Conservation (phyloP, 2,329 filamentous ascomycete genomes). For the Acarospora socialis region DNA sequence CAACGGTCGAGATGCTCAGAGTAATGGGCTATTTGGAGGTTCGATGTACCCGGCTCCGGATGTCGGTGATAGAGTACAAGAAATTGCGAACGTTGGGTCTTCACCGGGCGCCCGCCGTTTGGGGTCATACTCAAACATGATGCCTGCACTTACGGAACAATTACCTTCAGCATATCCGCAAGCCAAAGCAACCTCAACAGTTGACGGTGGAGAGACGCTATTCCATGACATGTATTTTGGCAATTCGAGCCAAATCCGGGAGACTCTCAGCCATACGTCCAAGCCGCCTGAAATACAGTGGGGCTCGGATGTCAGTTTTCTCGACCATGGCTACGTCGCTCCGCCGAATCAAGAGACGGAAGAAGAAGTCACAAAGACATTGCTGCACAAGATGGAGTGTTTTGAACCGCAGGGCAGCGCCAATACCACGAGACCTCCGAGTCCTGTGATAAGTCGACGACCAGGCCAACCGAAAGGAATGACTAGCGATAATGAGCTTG, state of each 20-base stretch:
- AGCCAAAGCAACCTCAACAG: neutral
- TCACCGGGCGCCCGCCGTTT: no score
- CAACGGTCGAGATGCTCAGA: constrained; percentile 23
- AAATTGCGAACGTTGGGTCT: no score
- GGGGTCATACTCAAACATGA: no score
- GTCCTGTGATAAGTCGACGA: constrained; percentile 28
- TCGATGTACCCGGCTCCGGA: no score
- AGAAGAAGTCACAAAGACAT: constrained; percentile 41
- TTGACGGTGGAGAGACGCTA: neutral
- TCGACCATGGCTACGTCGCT: constrained; percentile 44
- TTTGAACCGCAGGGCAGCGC: constrained; percentile 44
- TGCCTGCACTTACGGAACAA: neutral
- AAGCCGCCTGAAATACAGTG: constrained; percentile 40
- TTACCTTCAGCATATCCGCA: constrained; percentile 1
- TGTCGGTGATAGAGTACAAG: neutral
- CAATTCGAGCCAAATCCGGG: constrained; percentile 2
- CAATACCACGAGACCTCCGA: constrained; percentile 45
- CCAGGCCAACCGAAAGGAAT: neutral
- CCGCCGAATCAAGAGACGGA: constrained; percentile 42
- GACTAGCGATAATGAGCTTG: constrained; percentile 20
- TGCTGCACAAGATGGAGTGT: constrained; percentile 43
- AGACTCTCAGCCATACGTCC: constrained; percentile 26
- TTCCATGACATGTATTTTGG: neutral
- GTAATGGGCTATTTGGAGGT: no score
- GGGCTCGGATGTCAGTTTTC: constrained; percentile 56